These are phyloP conservation scores for Yamadazyma endophytica DNA, from an alignment of 805 yeast genomes.

Conservation along the genomic window DNA sequence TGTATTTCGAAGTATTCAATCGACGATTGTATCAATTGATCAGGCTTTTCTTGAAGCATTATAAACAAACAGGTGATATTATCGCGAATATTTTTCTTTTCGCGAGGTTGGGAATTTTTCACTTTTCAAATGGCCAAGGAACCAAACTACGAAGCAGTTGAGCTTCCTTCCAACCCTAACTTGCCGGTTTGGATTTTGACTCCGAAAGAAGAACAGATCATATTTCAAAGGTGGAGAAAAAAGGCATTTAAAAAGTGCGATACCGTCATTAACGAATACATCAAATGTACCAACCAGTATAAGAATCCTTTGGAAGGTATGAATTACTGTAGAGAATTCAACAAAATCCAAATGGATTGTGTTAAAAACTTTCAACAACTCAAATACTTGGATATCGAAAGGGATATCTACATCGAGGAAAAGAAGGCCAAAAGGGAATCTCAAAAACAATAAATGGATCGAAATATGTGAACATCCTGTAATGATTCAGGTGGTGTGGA, in stretches of 20 bases:
- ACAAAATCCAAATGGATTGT: constrained; percentile 59
- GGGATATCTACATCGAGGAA: constrained; percentile 59
- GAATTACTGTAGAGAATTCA: constrained; percentile 58
- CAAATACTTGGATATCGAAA: constrained; percentile 63
- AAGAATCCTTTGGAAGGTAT: constrained; percentile 61
- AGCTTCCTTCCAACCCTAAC: constrained; percentile 38
- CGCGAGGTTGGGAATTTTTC: too few species aligned
- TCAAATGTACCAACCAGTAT: constrained; percentile 57
- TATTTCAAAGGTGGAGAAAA: constrained; percentile 66
- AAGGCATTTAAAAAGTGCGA: constrained; percentile 65
- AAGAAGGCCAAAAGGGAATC: constrained; percentile 34
- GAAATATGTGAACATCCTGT: too few species aligned
- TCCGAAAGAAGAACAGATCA: constrained; percentile 71
- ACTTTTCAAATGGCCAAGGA: constrained; percentile 18
- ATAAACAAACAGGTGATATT: too few species aligned
- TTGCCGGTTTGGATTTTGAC: constrained; percentile 75
- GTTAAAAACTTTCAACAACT: constrained; percentile 56
- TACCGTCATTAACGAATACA: constrained; percentile 62
- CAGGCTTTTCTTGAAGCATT: constrained; percentile 31
- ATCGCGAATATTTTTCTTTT: too few species aligned
- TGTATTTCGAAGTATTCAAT: constrained; percentile 48
- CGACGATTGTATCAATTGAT: constrained; percentile 35
- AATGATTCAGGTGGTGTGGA: too few species aligned
- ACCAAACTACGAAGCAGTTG: constrained; percentile 33
- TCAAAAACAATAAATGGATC: too few species aligned